Percentiles rank a stretch among this genome's conserved stretches.
These are phyloP conservation scores for Pyricularia sp. DNA, from an alignment of 2,329 filamentous ascomycete genomes.

Conservation along the genomic window DNA sequence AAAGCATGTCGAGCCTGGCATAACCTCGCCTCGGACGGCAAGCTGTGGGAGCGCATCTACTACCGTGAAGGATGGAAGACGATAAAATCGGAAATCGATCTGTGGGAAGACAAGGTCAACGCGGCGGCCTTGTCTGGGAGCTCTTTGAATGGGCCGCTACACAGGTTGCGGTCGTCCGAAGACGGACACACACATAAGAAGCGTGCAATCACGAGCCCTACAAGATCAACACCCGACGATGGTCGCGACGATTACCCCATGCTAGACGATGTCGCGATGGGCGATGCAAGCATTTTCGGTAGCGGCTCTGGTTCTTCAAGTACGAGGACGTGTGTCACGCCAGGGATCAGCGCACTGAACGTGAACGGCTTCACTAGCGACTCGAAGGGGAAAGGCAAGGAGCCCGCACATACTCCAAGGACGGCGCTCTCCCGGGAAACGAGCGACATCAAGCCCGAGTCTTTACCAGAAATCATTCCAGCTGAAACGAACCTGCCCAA, in stretches of 20 bases:
- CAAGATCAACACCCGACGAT: constrained; percentile 11
- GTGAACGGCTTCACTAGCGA: constrained; percentile 17
- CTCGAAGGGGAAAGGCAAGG: constrained; percentile 24
- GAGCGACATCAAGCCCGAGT: constrained; percentile 14
- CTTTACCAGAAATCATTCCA: constrained; percentile 16
- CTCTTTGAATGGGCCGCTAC: constrained; percentile 19
- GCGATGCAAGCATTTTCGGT: constrained; percentile 16
- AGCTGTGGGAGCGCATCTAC: constrained; percentile 78
- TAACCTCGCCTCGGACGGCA: constrained; percentile 64
- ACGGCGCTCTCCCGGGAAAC: not conserved
- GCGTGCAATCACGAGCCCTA: constrained; percentile 31
- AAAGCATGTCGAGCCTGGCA: constrained; percentile 74
- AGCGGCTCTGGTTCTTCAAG: constrained; percentile 8
- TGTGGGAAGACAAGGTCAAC: constrained; percentile 51
- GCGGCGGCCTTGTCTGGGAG: constrained; percentile 22
- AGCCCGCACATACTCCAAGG: constrained; percentile 7
- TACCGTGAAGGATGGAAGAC: constrained; percentile 76
- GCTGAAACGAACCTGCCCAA: constrained; percentile 22
- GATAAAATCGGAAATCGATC: constrained; percentile 48
- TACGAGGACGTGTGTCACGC: constrained; percentile 9
- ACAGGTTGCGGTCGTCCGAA: constrained; percentile 25
- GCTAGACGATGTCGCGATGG: constrained; percentile 8
- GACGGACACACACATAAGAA: constrained; percentile 42
- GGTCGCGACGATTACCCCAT: constrained; percentile 33
- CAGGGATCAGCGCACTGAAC: constrained; percentile 17